Conservation (phyloP, 2,329 filamentous ascomycete genomes). For the Akanthomyces lecanii region DNA sequence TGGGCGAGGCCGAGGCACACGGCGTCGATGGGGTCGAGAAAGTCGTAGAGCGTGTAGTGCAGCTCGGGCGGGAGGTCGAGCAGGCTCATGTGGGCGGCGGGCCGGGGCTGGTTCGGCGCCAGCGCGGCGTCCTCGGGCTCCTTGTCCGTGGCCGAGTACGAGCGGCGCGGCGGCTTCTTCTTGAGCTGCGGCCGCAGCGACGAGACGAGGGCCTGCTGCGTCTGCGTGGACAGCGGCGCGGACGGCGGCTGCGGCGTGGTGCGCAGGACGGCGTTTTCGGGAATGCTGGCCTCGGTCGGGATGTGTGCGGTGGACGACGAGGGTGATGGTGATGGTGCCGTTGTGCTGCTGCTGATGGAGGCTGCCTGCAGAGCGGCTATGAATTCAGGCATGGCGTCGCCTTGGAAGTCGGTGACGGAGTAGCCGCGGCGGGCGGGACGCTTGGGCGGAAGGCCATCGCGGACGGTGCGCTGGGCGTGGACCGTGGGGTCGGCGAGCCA, state of each 20-base stretch:
- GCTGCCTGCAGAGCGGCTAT: constrained; percentile 18
- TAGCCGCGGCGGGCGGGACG: constrained; percentile 40
- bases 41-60: constrained; percentile 57
- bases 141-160: constrained; percentile 58
- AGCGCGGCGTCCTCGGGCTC: constrained; percentile 42
- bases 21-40: constrained; percentile 61
- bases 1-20: constrained; percentile 58
- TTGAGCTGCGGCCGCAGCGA: constrained; percentile 20
- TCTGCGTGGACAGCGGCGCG: constrained; percentile 13
- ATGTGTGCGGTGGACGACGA: constrained; percentile 18
- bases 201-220: constrained; percentile 27
- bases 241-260: constrained; percentile 9
- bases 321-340: constrained; percentile 12
- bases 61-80: constrained; percentile 55
- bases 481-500: constrained; percentile 25
- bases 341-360: constrained; percentile 21
- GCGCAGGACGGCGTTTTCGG: constrained; percentile 29
- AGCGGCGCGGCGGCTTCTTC: constrained; percentile 47
- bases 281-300: constrained; percentile 30
- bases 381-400: constrained; percentile 26
- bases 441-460: constrained; percentile 17
- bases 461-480: constrained; percentile 15
- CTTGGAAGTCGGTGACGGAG: constrained; percentile 43
- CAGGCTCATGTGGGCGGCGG: constrained; percentile 47
- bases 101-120: constrained; percentile 41